These are phyloP conservation scores for Dalbergia oliveri DNA, from an alignment of 306 rosid species.

Conservation along the genomic window DNA sequence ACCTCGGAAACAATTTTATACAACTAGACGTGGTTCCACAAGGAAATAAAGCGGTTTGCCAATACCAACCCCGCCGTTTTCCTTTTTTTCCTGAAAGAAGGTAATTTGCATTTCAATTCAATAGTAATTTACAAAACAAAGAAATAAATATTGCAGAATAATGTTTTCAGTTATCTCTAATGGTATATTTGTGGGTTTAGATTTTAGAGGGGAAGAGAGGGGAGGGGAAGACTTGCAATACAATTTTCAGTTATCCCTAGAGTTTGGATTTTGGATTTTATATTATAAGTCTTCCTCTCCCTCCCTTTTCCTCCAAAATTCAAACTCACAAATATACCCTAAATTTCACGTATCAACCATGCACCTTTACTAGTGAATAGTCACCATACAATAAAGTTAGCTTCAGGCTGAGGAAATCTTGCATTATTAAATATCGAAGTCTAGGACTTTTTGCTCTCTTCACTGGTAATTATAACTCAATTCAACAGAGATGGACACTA, in stretches of 20 bases:
- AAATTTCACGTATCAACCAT: neutral
- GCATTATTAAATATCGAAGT: neutral
- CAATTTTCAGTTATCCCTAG: too few species aligned
- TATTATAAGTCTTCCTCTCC: too few species aligned
- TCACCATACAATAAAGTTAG: neutral
- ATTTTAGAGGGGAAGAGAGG: too few species aligned
- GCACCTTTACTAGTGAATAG: neutral
- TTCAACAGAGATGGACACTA: neutral
- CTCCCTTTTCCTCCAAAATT: too few species aligned
- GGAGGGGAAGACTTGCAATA: too few species aligned
- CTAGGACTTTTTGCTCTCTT: neutral
- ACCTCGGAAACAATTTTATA: conserved; percentile 59
- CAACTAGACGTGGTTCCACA: conserved; percentile 72
- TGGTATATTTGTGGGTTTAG: too few species aligned
- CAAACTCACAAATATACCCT: neutral
- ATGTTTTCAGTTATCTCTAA: neutral
- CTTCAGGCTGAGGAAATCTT: neutral
- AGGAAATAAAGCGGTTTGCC: conserved; percentile 83
- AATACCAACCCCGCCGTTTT: conserved; percentile 60
- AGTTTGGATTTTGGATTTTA: too few species aligned
- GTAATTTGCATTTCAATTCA: too few species aligned
- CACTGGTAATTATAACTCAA: neutral
- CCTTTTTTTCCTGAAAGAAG: conserved; percentile 52
- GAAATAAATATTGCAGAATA: neutral
- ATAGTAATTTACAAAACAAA: neutral